Base-by-base conservation (phyloP, 495 filamentous ascomycete genomes). In the Trichoderma reesei region DNA sequence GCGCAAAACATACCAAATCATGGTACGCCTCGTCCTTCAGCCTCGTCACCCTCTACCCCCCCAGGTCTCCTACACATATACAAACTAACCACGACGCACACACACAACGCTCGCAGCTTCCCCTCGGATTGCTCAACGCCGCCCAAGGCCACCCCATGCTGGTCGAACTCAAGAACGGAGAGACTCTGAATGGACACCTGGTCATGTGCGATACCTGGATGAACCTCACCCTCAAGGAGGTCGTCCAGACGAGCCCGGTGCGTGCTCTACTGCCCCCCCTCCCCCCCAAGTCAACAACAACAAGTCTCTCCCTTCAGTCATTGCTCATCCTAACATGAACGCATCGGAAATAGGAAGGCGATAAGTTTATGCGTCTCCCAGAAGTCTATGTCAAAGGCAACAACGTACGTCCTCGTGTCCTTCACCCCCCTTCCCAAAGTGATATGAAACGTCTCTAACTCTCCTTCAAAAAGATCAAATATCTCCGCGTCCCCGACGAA, bases 101-200 rank as follows among this genome's bases (percentile, higher is more conserved):
- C 20, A 26, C 61, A 33, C 33, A 48, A 66, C n/a, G n/a, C n/a
- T 34, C 54, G 60, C 46, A 97, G 94, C 79, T 98, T 65, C 94
- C 94, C 65, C 82, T 98, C 67, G 95, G 92, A 63, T 88, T 98
- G 41, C 81, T 98, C 44, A 96, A 87, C 65, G 94, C 93, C 70
- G 93, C 94, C 63, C 91, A 96, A 80, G 95, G 95, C 84, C 91
- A 96, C 76, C 92, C 93, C 13, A 98, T 98, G 92, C 90, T 98
- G 62, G 94, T 98, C 51, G 94, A 98, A 82, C 90, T 98, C 67
- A 98, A 98, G 82, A 96, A 93, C 69, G 95, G 94, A 75, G 95
- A 98, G 74, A 98, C 93, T 0, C 81, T 98, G 60, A 98, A 98
- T 77, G 94, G 94, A 68, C 91, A 96, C 72, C 81, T 98, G 63